Evolutionary conservation across 2,329 filamentous ascomycete species (phyloP).

Genomic region (Bipolaris oryzae): DNA sequence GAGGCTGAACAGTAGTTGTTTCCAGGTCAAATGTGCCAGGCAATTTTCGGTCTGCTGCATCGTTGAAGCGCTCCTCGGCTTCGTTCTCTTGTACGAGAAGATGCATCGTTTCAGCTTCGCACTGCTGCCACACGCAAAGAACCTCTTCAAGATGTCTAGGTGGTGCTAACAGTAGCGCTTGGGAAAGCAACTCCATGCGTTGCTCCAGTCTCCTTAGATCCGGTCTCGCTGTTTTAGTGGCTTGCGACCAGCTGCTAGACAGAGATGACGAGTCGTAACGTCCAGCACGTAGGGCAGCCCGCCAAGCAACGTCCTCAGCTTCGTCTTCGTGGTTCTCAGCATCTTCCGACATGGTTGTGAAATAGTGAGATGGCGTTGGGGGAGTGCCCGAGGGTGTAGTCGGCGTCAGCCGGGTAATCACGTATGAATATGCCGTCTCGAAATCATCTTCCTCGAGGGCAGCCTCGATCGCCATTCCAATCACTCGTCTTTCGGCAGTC

Average conservation of each 20-base stretch:
- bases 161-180: constrained; percentile 76
- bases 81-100: constrained; percentile 70
- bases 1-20: constrained; percentile 44
- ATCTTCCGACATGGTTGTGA: constrained; percentile 35
- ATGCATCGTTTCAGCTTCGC: constrained; percentile 76
- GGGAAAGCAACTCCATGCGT: constrained; percentile 78
- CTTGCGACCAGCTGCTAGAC: constrained; percentile 47
- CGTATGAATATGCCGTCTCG: constrained; percentile 84
- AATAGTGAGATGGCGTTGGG: constrained; percentile 30
- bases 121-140: constrained; percentile 74
- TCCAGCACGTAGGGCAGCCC: constrained; percentile 77
- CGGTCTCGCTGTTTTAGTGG: constrained; percentile 58
- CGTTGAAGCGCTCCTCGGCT: constrained; percentile 73
- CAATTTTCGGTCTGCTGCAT: constrained; percentile 63
- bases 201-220: constrained; percentile 75
- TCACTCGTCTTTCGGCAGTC: constrained; percentile 68
- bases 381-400: constrained; percentile 33
- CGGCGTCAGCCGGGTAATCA: constrained; percentile 69
- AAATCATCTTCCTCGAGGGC: constrained; percentile 79
- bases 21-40: constrained; percentile 55
- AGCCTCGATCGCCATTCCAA: constrained; percentile 80
- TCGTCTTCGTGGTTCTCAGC: constrained; percentile 29
- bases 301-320: constrained; percentile 75
- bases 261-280: constrained; percentile 62
- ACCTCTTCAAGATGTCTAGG: constrained; percentile 73